Evolutionary conservation across 2,329 filamentous ascomycete species (phyloP).

Genomic region (Pseudocercospora musae): DNA sequence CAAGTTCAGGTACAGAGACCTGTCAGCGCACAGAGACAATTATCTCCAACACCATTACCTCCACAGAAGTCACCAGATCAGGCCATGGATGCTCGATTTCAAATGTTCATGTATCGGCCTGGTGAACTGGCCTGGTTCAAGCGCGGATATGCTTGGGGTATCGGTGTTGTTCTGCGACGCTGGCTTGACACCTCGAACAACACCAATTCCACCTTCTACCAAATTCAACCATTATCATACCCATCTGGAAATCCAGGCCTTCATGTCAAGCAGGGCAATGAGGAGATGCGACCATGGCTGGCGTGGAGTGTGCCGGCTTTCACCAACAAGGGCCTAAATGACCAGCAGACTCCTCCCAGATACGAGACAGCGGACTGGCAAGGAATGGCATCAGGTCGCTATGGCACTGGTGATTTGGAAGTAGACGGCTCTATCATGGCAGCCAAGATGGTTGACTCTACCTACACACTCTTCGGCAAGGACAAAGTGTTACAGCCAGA

Average conservation of each 20-base stretch:
- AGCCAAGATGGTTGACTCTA: constrained; percentile 54
- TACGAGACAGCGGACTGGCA: constrained; percentile 55
- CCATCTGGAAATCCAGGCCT: constrained; percentile 23
- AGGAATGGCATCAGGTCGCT: constrained; percentile 39
- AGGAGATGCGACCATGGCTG: constrained; percentile 54
- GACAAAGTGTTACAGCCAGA: constrained; percentile 40
- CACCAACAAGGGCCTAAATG: constrained; percentile 45
- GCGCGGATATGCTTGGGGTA: constrained; percentile 51
- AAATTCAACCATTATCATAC: constrained; percentile 43
- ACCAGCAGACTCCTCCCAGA: constrained; percentile 35
- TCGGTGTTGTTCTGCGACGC: constrained; percentile 51
- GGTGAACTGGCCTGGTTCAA: constrained; percentile 59
- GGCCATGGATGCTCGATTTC: constrained; percentile 47
- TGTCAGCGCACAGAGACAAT: constrained; percentile 24
- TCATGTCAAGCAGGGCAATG: constrained; percentile 45
- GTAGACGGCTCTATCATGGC: constrained; percentile 58
- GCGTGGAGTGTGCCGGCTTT: constrained; percentile 56
- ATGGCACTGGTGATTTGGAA: constrained; percentile 49
- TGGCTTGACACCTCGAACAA: constrained; percentile 29
- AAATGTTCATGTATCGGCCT: constrained; percentile 50
- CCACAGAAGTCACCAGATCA: constrained; percentile 47
- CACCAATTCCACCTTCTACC: constrained; percentile 28
- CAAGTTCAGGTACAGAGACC: constrained; percentile 11
- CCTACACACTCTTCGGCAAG: constrained; percentile 53
- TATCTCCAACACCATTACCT: constrained; percentile 40